phyloP scores from a whole-genome alignment of 345 rosid species.

The Iberis pinnata region DNA sequence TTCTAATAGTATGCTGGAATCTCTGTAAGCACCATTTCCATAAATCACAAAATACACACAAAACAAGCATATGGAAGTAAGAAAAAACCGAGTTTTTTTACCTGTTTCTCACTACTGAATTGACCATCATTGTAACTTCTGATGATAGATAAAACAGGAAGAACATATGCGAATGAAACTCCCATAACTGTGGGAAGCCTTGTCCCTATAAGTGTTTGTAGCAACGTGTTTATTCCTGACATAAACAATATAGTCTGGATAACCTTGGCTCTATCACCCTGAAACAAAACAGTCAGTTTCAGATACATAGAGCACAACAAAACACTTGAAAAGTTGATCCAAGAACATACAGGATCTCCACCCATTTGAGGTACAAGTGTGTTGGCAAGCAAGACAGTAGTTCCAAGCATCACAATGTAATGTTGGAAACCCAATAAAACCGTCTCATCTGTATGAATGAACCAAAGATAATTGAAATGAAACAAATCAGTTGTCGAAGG shows the following conservation, averaged over 20 bases:
- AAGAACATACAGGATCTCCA: slow-evolving; percentile 59
- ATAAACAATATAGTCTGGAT: slow-evolving; percentile 76
- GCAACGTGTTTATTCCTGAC: slow-evolving; percentile 86
- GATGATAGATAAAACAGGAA: slow-evolving; percentile 74
- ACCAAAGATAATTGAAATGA: not conserved
- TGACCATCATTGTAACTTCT: slow-evolving; percentile 50
- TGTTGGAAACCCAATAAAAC: slow-evolving; percentile 78
- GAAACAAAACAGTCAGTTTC: slow-evolving; percentile 12
- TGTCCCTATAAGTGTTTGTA: slow-evolving; percentile 78
- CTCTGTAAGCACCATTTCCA: slow-evolving; percentile 52
- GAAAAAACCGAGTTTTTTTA: slow-evolving; percentile 19
- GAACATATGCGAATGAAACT: slow-evolving; percentile 61
- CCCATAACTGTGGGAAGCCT: slow-evolving; percentile 98
- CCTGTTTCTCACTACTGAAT: slow-evolving; percentile 53
- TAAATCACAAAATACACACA: too few relatives aligned
- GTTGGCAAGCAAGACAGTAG: slow-evolving; percentile 59
- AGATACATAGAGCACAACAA: slow-evolving; percentile 9
- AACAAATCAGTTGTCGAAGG: not conserved
- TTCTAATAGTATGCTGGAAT: slow-evolving; percentile 64
- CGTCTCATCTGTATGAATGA: slow-evolving; percentile 52
- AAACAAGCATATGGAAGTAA: too few relatives aligned
- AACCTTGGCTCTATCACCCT: slow-evolving; percentile 89
- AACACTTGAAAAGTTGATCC: not conserved
- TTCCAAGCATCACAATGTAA: slow-evolving; percentile 88
- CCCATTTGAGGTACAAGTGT: slow-evolving; percentile 77